Percentiles rank a stretch among this genome's conserved stretches.
Conservation (phyloP, 495 filamentous ascomycete species). For the Staphylotrichum tortipilum region DNA sequence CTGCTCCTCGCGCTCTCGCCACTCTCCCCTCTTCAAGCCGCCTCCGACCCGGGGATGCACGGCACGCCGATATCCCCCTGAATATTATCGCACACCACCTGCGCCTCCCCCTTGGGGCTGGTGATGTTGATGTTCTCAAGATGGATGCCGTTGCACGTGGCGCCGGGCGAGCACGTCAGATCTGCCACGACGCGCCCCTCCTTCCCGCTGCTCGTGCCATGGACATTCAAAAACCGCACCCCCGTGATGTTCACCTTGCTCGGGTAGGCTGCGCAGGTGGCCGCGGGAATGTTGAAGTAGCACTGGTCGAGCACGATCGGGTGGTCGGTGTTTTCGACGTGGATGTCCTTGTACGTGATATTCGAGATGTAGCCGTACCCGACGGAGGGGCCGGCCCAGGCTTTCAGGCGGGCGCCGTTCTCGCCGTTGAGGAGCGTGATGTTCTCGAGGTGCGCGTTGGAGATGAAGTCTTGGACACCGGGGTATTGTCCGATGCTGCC, state of each 20-base stretch:
- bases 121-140: slow-evolving; percentile 44
- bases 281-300: slow-evolving; percentile 43
- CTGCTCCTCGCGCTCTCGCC: too few relatives aligned
- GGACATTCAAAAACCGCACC: slow-evolving; percentile 47
- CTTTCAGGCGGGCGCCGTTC: slow-evolving; percentile 50
- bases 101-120: slow-evolving; percentile 37
- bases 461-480: slow-evolving; percentile 44
- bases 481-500: slow-evolving; percentile 50
- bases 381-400: slow-evolving; percentile 44
- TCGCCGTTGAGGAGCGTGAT: slow-evolving; percentile 47
- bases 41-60: slow-evolving; percentile 20
- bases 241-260: slow-evolving; percentile 49
- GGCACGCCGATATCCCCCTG: slow-evolving; percentile 41
- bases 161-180: slow-evolving; percentile 41
- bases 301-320: slow-evolving; percentile 49
- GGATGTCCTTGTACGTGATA: slow-evolving; percentile 51
- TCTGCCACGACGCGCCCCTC: slow-evolving; percentile 42
- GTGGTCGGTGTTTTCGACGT: slow-evolving; percentile 46
- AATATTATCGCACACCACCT: slow-evolving; percentile 46
- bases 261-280: slow-evolving; percentile 41
- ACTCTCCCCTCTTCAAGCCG: too few relatives aligned
- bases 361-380: slow-evolving; percentile 53
- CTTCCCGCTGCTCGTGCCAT: slow-evolving; percentile 44
- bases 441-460: slow-evolving; percentile 48
- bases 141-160: slow-evolving; percentile 45